Evolutionary conservation across 2,329 filamentous ascomycete genomes (phyloP).

Genomic region (Lachnellula willkommii): DNA sequence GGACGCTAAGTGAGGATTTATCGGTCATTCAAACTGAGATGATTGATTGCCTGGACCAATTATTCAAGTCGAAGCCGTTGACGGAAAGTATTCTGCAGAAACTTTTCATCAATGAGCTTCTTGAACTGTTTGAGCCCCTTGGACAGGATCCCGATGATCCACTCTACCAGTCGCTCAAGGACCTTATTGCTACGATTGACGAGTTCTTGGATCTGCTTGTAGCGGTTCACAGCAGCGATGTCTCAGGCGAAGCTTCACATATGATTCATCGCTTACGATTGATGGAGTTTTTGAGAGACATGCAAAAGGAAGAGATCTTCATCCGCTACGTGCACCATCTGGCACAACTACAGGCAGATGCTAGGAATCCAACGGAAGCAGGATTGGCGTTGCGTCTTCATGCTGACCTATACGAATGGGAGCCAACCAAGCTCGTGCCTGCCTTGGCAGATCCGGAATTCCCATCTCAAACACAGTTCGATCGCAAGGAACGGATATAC

Average conservation of each 20-base stretch:
- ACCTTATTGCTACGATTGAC: slow-evolving; percentile 78
- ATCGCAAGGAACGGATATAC: slow-evolving; percentile 86
- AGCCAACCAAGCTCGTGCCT: slow-evolving; percentile 60
- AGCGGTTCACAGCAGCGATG: slow-evolving; percentile 76
- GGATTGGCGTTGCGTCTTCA: slow-evolving; percentile 85
- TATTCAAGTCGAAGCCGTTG: slow-evolving; percentile 84
- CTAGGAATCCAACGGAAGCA: slow-evolving; percentile 78
- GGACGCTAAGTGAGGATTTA: slow-evolving; percentile 90
- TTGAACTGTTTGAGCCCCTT: slow-evolving; percentile 72
- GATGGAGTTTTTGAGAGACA: slow-evolving; percentile 95
- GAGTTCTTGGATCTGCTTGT: slow-evolving; percentile 88
- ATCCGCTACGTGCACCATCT: slow-evolving; percentile 93
- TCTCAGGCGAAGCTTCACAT: slow-evolving; percentile 67
- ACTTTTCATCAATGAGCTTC: slow-evolving; percentile 80
- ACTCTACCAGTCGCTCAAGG: slow-evolving; percentile 69
- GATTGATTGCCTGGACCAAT: slow-evolving; percentile 83
- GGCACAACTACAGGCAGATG: slow-evolving; percentile 67
- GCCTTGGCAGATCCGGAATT: slow-evolving; percentile 70
- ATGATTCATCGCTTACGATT: slow-evolving; percentile 84
- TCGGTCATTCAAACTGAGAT: slow-evolving; percentile 91
- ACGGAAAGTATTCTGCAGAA: slow-evolving; percentile 90
- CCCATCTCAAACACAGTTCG: slow-evolving; percentile 79
- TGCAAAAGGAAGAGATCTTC: slow-evolving; percentile 96
- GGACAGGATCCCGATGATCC: slow-evolving; percentile 62
- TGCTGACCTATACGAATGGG: slow-evolving; percentile 90